Percentiles rank a stretch among this genome's conserved stretches.
Conservation (phyloP, 441 rosid species). For the Adansonia grandidieri region DNA sequence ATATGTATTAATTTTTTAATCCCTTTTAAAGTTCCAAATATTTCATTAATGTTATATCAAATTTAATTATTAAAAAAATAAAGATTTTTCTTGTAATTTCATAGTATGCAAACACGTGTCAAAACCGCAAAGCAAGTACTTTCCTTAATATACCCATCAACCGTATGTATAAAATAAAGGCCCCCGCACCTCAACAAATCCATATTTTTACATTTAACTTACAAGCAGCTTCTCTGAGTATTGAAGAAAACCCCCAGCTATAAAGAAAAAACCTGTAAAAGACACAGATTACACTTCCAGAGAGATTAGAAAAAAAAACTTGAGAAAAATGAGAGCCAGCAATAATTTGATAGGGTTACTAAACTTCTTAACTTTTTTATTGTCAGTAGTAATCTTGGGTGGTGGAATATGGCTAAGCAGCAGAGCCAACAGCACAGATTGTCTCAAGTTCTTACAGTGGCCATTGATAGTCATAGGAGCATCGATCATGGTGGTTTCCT, state of each 20-base stretch:
- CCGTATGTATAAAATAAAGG: background rate
- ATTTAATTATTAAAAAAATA: too few species aligned
- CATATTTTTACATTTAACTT: background rate
- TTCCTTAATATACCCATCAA: background rate
- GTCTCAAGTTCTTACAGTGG: conserved; percentile 87
- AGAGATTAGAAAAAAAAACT: background rate
- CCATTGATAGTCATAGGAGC: conserved; percentile 79
- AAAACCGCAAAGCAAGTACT: background rate
- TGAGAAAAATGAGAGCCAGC: conserved; percentile 61
- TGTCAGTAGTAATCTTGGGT: conserved; percentile 81
- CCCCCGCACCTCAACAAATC: background rate
- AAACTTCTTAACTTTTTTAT: conserved; percentile 83
- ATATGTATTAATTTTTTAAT: too few species aligned
- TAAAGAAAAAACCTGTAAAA: background rate
- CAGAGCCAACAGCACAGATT: conserved; percentile 86
- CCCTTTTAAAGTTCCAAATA: too few species aligned
- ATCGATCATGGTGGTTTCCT: conserved; percentile 70
- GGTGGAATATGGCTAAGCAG: conserved; percentile 97
- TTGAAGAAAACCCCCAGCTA: background rate
- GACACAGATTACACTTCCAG: background rate
- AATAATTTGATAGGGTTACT: conserved; percentile 75
- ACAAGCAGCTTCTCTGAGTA: conserved; percentile 1
- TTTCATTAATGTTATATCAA: too few species aligned
- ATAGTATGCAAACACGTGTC: background rate
- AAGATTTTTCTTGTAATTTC: background rate